Conservation (phyloP, 2,329 filamentous ascomycete genomes). For the Magnaporthiopsis poae region DNA sequence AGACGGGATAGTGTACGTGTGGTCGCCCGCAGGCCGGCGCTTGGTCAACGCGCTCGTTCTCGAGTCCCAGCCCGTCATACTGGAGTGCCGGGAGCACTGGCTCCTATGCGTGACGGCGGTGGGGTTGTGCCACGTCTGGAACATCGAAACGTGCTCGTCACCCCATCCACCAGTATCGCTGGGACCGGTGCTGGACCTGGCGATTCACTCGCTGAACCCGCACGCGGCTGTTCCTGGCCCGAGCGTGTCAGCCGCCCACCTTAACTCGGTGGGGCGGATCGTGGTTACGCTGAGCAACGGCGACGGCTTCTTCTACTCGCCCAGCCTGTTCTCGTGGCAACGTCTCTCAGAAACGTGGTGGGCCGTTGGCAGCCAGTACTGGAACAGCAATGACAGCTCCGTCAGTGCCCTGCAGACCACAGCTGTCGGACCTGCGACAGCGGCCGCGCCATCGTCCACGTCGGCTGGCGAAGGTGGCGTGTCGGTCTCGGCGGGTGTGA, state of each 20-base stretch:
- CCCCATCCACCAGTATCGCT: conserved; percentile 85
- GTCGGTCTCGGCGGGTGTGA: conserved; percentile 77
- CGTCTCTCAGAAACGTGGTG: conserved; percentile 95
- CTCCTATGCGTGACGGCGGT: conserved; percentile 80
- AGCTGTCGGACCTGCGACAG: conserved; percentile 47
- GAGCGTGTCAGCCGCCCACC: conserved; percentile 77
- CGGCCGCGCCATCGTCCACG: conserved; percentile 26
- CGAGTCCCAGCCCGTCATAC: conserved; percentile 85
- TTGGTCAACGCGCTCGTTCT: conserved; percentile 75
- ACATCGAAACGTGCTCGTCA: conserved; percentile 70
- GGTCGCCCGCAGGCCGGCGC: conserved; percentile 83
- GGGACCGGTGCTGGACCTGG: conserved; percentile 78
- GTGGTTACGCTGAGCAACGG: conserved; percentile 89
- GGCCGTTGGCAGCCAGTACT: conserved; percentile 95
- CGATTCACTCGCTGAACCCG: conserved; percentile 65
- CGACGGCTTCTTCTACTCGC: conserved; percentile 84
- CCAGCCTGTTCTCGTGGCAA: conserved; percentile 83
- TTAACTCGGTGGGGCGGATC: conserved; percentile 79
- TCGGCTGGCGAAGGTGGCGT: conserved; percentile 34
- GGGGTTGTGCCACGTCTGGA: conserved; percentile 88
- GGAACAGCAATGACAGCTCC: conserved; percentile 92
- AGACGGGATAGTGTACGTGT: conserved; percentile 79
- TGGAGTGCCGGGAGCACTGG: conserved; percentile 85
- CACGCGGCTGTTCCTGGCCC: conserved; percentile 68
- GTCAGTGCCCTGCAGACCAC: conserved; percentile 70